phyloP scores from a whole-genome alignment of 805 yeast species.

The Kodamaea lidongshanica region DNA sequence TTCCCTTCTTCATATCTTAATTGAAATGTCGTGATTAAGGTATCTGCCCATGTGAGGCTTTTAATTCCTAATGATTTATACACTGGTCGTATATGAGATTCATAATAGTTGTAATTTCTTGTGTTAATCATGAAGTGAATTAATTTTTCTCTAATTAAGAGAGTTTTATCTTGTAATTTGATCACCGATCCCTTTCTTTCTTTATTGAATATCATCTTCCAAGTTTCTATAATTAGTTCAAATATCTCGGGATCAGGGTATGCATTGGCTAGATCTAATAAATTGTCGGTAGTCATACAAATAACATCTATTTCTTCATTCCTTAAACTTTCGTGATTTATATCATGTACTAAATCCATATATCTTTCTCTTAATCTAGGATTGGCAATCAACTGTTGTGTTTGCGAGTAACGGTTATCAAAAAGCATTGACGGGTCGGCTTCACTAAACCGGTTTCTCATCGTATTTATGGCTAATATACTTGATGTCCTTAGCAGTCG shows the following conservation, averaged over 20 bases:
- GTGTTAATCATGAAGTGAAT: constrained; percentile 25
- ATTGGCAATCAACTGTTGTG: constrained; percentile 8
- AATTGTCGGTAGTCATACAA: constrained; percentile 14
- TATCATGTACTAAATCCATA: constrained; percentile 11
- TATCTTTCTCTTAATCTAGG: constrained; percentile 9
- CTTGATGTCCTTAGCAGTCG: too few relatives aligned
- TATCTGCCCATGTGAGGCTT: constrained; percentile 19
- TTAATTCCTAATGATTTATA: constrained; percentile 4
- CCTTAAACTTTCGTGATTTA: constrained; percentile 1
- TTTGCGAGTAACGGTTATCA: constrained; percentile 6
- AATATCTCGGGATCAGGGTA: constrained; percentile 13
- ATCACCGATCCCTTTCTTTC: constrained; percentile 3
- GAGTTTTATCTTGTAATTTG: constrained; percentile 14
- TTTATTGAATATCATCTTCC: constrained; percentile 18
- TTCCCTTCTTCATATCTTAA: constrained; percentile 10
- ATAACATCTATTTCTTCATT: constrained; percentile 12
- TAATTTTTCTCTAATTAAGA: constrained; percentile 16
- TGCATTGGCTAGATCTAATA: constrained; percentile 21
- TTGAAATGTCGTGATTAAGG: constrained; percentile 19
- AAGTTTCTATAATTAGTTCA: constrained; percentile 17
- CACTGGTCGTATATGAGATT: constrained; percentile 15
- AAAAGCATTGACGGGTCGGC: constrained; percentile 5
- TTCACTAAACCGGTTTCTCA: constrained; percentile 1
- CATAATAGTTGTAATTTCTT: constrained; percentile 19
- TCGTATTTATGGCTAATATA: too few relatives aligned